These are phyloP conservation scores for Sarocladium strictum DNA, from an alignment of 2,329 filamentous ascomycete species.

Conservation along the genomic window DNA sequence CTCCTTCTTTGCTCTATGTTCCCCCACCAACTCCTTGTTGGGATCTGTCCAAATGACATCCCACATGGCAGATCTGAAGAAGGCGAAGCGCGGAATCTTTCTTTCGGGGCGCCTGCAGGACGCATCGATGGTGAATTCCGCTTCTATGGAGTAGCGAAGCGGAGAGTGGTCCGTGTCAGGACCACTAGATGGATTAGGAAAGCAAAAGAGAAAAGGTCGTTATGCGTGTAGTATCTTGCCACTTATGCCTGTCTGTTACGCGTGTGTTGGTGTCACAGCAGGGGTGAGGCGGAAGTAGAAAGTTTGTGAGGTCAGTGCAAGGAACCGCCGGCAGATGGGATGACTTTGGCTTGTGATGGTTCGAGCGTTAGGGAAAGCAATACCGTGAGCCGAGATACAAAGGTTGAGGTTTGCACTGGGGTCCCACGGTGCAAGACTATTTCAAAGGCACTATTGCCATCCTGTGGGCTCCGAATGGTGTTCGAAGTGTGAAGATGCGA, in stretches of 20 bases:
- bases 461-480: background rate
- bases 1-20: constrained; percentile 45
- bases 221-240: background rate
- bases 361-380: too few species aligned
- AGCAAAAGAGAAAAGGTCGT: background rate
- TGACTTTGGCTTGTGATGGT: too few species aligned
- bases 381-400: background rate
- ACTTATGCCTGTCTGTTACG: background rate
- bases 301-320: background rate
- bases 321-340: background rate
- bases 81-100: background rate
- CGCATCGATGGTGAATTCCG: background rate
- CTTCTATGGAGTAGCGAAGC: background rate
- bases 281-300: background rate
- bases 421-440: too few species aligned
- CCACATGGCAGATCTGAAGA: constrained; percentile 39
- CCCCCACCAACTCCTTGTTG: constrained; percentile 45
- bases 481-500: background rate
- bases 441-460: too few species aligned
- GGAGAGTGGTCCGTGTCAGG: too few species aligned
- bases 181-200: background rate
- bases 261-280: constrained; percentile 1
- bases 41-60: constrained; percentile 55
- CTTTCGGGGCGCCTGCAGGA: background rate
- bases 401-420: background rate